A percentile compares a stretch with the other conserved stretches of the same genome.
Conservation (phyloP, 352 stramenopile genomes). For the Phytophthora hybrid region DNA sequence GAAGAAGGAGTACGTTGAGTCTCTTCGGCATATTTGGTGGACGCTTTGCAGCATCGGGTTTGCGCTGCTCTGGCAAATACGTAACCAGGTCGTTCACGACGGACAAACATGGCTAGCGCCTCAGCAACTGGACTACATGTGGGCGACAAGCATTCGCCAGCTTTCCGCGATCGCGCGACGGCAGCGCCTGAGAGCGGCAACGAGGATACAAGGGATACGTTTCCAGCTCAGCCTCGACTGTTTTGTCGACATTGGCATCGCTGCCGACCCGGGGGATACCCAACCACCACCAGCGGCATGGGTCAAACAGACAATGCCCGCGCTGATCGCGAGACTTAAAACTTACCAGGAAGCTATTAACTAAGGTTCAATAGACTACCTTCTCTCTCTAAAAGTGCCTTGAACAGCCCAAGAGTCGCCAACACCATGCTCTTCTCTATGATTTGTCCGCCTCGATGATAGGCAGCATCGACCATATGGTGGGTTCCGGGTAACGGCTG, state of each 20-base stretch:
- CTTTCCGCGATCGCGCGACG: not conserved
- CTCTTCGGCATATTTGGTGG: not conserved
- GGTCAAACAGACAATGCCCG: too few species aligned
- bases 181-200: not conserved
- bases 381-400: constrained; percentile 7
- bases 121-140: constrained; percentile 3
- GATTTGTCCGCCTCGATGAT: constrained; percentile 1
- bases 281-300: too few species aligned
- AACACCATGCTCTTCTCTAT: not conserved
- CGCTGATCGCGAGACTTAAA: not conserved
- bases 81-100: not conserved
- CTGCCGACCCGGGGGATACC: too few species aligned
- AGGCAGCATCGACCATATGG: constrained; percentile 20
- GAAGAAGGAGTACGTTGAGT: not conserved
- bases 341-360: constrained; percentile 4
- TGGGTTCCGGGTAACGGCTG: constrained; percentile 9
- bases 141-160: not conserved
- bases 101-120: not conserved
- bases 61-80: not conserved
- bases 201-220: not conserved
- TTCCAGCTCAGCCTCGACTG: too few species aligned
- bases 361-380: constrained; percentile 6
- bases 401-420: not conserved
- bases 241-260: too few species aligned
- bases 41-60: not conserved